Evolutionary conservation across 1,284 basidiomycete species (phyloP).

Genomic region (Cerrena zonata): DNA sequence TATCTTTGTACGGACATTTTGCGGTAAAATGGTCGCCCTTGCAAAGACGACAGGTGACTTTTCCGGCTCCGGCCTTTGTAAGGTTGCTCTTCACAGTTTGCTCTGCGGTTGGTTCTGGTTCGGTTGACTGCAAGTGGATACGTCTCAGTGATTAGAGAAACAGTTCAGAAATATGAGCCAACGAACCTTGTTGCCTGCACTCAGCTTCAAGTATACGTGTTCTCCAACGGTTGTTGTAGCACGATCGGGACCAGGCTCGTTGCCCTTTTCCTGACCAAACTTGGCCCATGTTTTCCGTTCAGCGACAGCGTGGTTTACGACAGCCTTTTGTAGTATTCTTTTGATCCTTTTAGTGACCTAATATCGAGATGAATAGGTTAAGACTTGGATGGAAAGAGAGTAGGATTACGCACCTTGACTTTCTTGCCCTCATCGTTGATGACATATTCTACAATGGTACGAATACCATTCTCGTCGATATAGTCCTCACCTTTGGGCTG

Average conservation of each 20-base stretch:
- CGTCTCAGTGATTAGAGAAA: not conserved
- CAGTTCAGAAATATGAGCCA: not conserved
- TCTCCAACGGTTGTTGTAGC: constrained; percentile 96
- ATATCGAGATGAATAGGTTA: not conserved
- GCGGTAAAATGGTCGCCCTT: constrained; percentile 97
- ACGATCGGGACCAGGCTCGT: constrained; percentile 82
- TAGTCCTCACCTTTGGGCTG: constrained; percentile 50
- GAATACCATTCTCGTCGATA: constrained; percentile 84
- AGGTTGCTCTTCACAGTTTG: constrained; percentile 69
- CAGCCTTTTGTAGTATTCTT: constrained; percentile 83
- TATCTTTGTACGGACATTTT: constrained; percentile 97
- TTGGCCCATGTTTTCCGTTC: constrained; percentile 92
- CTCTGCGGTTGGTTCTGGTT: constrained; percentile 67
- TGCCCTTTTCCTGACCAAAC: constrained; percentile 90
- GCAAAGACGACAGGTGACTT: constrained; percentile 90
- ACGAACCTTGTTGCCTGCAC: constrained; percentile 76
- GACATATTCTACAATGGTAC: constrained; percentile 79
- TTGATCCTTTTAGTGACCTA: constrained; percentile 85
- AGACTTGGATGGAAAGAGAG: not conserved
- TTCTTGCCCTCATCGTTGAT: constrained; percentile 91
- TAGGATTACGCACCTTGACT: constrained; percentile 66
- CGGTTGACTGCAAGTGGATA: constrained; percentile 36
- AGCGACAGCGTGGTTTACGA: constrained; percentile 90
- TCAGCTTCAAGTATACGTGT: constrained; percentile 80
- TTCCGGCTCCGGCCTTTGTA: constrained; percentile 71